Evolutionary conservation across 305 asterid genomes (phyloP).

Genomic region (Fraxinus velutina): DNA sequence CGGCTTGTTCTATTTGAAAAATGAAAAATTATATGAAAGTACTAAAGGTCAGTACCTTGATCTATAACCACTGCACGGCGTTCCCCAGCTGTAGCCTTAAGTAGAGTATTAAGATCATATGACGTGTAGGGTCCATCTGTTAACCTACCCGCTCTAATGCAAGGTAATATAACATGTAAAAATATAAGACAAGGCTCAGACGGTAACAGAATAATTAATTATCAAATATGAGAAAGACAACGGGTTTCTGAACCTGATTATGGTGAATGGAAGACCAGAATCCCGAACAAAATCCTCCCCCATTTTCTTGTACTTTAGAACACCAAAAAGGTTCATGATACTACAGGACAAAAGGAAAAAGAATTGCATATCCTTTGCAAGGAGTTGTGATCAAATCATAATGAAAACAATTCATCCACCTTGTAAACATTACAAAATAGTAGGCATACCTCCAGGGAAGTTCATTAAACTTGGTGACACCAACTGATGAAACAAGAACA

Average conservation of each 20-base stretch:
- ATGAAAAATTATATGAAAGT: background rate
- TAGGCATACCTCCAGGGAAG: slow-evolving; percentile 85
- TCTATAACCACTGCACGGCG: slow-evolving; percentile 85
- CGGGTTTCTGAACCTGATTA: slow-evolving; percentile 56
- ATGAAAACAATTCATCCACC: background rate
- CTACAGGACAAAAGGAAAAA: slow-evolving; percentile 33
- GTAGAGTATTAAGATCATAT: slow-evolving; percentile 83
- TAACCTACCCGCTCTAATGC: slow-evolving; percentile 75
- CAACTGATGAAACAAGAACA: slow-evolving; percentile 86
- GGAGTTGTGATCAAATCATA: background rate
- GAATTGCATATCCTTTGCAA: background rate
- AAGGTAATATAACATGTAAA: background rate
- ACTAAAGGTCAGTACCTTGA: slow-evolving; percentile 55
- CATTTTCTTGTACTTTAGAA: slow-evolving; percentile 94
- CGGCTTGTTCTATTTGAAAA: background rate
- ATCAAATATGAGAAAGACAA: background rate
- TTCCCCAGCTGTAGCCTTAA: slow-evolving; percentile 94
- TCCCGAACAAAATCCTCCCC: slow-evolving; percentile 89
- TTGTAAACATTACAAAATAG: slow-evolving; percentile 10
- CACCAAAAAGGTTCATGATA: slow-evolving; percentile 94
- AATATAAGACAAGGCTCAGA: background rate
- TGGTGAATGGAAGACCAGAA: slow-evolving; percentile 87
- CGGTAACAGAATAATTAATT: background rate
- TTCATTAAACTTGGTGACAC: slow-evolving; percentile 83
- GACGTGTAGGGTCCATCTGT: slow-evolving; percentile 98